Conservation (phyloP, 495 filamentous ascomycete genomes). For the Bathelium albidoporum region DNA sequence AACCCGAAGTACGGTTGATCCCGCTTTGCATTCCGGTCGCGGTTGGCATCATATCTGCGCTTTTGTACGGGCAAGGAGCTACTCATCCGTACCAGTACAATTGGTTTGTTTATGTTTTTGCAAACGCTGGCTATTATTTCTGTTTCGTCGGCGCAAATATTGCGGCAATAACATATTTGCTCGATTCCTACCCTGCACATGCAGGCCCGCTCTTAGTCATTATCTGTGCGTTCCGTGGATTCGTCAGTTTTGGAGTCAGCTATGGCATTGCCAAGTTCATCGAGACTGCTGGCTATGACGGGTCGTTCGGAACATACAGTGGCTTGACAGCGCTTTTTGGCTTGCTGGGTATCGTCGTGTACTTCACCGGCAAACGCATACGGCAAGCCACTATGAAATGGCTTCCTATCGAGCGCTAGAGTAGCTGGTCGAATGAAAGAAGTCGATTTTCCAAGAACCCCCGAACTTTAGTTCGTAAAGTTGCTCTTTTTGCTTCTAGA, state of each 20-base stretch:
- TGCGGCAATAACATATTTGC: constrained; percentile 31
- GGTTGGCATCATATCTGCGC: constrained; percentile 24
- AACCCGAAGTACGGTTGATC: constrained; percentile 22
- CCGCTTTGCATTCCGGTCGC: constrained; percentile 29
- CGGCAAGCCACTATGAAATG: constrained; percentile 10
- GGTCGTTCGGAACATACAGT: constrained; percentile 13
- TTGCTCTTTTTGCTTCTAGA: too few species aligned
- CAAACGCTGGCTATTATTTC: constrained; percentile 31
- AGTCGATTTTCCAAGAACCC: too few species aligned
- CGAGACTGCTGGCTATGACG: constrained; percentile 13
- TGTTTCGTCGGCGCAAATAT: constrained; percentile 34
- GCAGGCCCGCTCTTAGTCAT: constrained; percentile 32
- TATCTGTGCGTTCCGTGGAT: constrained; percentile 34
- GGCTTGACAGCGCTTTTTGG: constrained; percentile 16
- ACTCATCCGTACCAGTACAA: constrained; percentile 27
- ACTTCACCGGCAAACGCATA: constrained; percentile 14
- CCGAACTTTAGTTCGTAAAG: too few species aligned
- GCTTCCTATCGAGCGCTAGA: background rate
- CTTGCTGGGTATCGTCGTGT: constrained; percentile 11
- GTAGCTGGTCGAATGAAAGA: too few species aligned
- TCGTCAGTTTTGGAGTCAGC: constrained; percentile 22
- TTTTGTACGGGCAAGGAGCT: constrained; percentile 29
- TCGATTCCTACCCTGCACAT: constrained; percentile 32
- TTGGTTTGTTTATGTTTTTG: constrained; percentile 31
- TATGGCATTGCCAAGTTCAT: constrained; percentile 16